phyloP scores from a whole-genome alignment of 305 asterid genomes.

The Plantago coronopus region DNA sequence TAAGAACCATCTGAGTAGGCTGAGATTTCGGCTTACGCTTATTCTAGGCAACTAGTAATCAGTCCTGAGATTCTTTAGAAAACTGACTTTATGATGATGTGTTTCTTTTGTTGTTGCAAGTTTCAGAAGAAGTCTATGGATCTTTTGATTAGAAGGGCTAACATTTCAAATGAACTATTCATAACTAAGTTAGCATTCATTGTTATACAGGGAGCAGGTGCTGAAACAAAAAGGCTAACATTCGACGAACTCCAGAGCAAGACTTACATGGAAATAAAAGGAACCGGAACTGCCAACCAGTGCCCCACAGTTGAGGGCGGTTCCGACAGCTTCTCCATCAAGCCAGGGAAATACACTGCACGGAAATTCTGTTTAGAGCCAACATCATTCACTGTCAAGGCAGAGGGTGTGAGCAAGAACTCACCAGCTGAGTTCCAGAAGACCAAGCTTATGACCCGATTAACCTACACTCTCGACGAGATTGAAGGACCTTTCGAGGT shows the following conservation, averaged over 20 bases:
- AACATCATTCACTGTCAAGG: constrained; percentile 93
- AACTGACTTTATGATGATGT: too few species aligned
- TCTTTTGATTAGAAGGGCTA: too few species aligned
- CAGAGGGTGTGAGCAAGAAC: constrained; percentile 79
- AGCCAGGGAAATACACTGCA: constrained; percentile 75
- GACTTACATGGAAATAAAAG: constrained; percentile 91
- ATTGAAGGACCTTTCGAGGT: constrained; percentile 95
- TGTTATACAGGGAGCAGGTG: constrained; percentile 64
- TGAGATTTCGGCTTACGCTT: too few species aligned
- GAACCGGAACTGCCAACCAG: constrained; percentile 95
- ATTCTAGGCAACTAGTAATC: too few species aligned
- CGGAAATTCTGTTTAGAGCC: constrained; percentile 94
- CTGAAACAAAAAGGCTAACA: constrained; percentile 82
- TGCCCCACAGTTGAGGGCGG: constrained; percentile 97
- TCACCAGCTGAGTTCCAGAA: constrained; percentile 81
- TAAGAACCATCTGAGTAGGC: too few species aligned
- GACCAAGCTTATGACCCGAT: constrained; percentile 97
- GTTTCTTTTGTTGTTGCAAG: too few species aligned
- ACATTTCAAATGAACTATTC: too few species aligned
- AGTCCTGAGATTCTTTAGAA: too few species aligned
- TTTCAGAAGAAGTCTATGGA: too few species aligned
- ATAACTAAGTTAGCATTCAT: background rate
- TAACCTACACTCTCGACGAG: constrained; percentile 94
- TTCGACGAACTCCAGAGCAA: constrained; percentile 87
- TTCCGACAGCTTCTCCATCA: constrained; percentile 58